Base-by-base conservation (phyloP, 192 early-diverging fungal species). In the Coemansia sp. region DNA sequence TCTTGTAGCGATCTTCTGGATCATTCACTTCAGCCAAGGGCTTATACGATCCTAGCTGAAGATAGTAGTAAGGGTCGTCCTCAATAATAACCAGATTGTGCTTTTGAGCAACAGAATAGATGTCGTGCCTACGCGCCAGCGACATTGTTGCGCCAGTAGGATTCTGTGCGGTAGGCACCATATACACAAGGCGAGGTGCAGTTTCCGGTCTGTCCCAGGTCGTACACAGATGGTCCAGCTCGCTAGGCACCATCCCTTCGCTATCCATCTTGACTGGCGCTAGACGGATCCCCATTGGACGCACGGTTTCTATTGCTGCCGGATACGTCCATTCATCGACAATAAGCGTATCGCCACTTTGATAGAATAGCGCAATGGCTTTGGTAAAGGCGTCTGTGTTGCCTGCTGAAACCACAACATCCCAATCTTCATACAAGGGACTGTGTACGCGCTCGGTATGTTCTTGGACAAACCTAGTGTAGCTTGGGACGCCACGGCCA, bases 31-130 rank as follows among this genome's bases (percentile, higher is more conserved):
- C 61, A 26, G 50, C 15, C 9, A 64, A 63, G 26, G 63, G 54
- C 21, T 32, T 56, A 57, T 76, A 81, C 19, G 68, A 64, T 32
- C 76, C 76, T 60, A 88, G 87, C 79, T 97, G 95, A 40, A 98
- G 75, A 60, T 93, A 96, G 67, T 93, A 96, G 72, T 98, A 98
- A 16, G 96, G 95, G 74, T 97, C 96, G 68, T 98, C 97, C 73
- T 98, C 97, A 32, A 96, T 76, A 38, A 98, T 92, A 16, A 98
- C 77, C 54, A 98, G 64, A 54, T 93, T 81, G 74, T 92, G 90
- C 66, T 88, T 84, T 56, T 84, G 84, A 9, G 89, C 89, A 63
- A 97, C 84, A 26, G 83, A 81, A 66, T 97, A 97, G 15, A 98
- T 85, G 13, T 84, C 83, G 42, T 82, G 87, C 61, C 92, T 94